Base-by-base conservation (phyloP, 1,284 basidiomycete genomes). In the Tilletia walkeri region DNA sequence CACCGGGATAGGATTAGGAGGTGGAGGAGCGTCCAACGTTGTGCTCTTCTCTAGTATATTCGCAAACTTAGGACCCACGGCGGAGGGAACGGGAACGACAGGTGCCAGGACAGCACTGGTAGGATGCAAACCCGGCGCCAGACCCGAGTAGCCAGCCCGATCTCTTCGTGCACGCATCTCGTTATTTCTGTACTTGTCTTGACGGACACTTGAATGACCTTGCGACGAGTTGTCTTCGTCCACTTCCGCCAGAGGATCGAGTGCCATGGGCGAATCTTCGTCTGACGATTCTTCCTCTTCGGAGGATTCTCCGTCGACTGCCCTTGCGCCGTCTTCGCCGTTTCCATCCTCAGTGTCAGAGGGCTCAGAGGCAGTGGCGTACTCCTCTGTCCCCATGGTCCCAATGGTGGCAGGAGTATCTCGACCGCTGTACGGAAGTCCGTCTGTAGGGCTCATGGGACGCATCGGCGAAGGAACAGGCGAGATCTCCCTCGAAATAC, bases 141-240 rank as follows among this genome's bases (percentile, higher is more conserved):
- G 38, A 6, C 59, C 59, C 3, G 59, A 38, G 59, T 63, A 63
- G 4, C 59, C 59, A 16, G 59, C 34, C 56, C 56, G 6, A 24
- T 41, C 39, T 36, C 36, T 34, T 20, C 59, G 30, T 4, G 59
- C 59, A 1, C 59, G 59, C 59, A 63, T 63, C 34, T 63, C 59
- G 12, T 63, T 24, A 18, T 63, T 24, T 2, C 59, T 38, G 59
- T 39, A 63, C 59, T 18, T 34, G 30, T 16, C 3, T 45, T 45
- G 41, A 45, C 41, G 34, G 12, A 41, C 59, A 41, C 30, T 36
- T 34, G 59, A 63, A 20, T 63, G 59, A 18, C 59, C 59, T 6
- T 24, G 16, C 36, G 59, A 63, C 34, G 59, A 63, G 36, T 41
- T 63, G 34, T 63, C 59, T 20, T 63, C 59, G 34, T 63, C 59